These are phyloP conservation scores for Holtermanniella nyarrowii DNA, from an alignment of 768 basidiomycete species.

Conservation along the genomic window DNA sequence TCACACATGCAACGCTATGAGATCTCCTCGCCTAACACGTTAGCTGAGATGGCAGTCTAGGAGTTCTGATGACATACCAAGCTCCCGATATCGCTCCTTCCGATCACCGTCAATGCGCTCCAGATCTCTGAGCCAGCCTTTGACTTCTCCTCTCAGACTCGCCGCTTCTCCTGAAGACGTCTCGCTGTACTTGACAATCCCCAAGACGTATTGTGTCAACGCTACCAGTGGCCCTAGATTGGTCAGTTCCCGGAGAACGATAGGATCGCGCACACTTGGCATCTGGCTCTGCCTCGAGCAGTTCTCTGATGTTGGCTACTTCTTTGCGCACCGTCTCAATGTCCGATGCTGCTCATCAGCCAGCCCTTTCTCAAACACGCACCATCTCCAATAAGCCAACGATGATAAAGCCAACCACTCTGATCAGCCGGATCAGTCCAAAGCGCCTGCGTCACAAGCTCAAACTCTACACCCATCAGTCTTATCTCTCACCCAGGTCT, in stretches of 20 bases:
- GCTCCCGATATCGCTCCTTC: conserved; percentile 51
- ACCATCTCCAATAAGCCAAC: conserved; percentile 88
- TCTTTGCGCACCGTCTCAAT: conserved; percentile 57
- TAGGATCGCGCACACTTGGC: conserved; percentile 62
- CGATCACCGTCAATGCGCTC: conserved; percentile 56
- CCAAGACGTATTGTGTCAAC: conserved; percentile 66
- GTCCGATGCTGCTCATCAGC: conserved; percentile 49
- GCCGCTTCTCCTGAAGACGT: conserved; percentile 1
- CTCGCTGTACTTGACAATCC: conserved; percentile 50
- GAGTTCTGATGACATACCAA: too few relatives aligned
- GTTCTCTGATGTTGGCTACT: conserved; percentile 65
- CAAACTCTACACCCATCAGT: conserved; percentile 59
- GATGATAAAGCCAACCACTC: conserved; percentile 95
- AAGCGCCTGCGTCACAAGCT: conserved; percentile 81
- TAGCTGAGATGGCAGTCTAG: too few relatives aligned
- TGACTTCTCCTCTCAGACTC: conserved; percentile 45
- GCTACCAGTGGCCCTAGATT: conserved; percentile 85
- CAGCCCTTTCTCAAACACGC: conserved; percentile 13
- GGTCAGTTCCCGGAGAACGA: neutral
- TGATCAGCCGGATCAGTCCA: conserved; percentile 96
- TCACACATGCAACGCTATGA: too few relatives aligned
- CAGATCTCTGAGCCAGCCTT: conserved; percentile 48
- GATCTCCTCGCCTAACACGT: too few relatives aligned
- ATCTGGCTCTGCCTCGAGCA: conserved; percentile 79
- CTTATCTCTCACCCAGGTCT: conserved; percentile 10